These are phyloP conservation scores for Hericium erinaceus DNA, from an alignment of 768 basidiomycete genomes.

Conservation along the genomic window DNA sequence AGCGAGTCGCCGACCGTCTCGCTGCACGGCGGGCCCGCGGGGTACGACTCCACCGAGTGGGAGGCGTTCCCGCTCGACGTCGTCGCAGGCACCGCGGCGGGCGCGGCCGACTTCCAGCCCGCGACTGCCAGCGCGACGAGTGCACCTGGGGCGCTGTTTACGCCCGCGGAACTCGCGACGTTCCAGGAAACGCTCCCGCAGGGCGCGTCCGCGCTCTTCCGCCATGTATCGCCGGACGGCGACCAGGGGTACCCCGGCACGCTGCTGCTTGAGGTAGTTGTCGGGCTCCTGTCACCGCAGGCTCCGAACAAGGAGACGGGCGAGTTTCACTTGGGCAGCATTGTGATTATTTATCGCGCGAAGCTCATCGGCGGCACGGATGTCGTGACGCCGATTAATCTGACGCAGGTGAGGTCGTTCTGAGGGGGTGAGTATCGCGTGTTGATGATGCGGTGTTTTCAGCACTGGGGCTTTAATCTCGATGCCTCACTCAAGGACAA, in stretches of 20 bases:
- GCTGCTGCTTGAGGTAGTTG: constrained; percentile 40
- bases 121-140: neutral
- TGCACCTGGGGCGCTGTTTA: constrained; percentile 36
- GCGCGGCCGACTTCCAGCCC: neutral
- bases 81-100: constrained; percentile 24
- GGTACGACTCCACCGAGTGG: constrained; percentile 55
- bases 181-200: constrained; percentile 27
- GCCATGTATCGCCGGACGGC: constrained; percentile 47
- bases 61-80: constrained; percentile 28
- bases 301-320: constrained; percentile 19
- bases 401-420: constrained; percentile 50
- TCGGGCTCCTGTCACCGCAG: constrained; percentile 23
- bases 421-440: neutral
- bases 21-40: constrained; percentile 62
- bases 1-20: constrained; percentile 35
- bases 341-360: constrained; percentile 61
- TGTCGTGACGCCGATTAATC: constrained; percentile 61
- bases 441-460: neutral
- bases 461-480: constrained; percentile 83
- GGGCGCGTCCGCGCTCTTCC: constrained; percentile 41
- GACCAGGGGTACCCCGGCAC: constrained; percentile 67
- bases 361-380: constrained; percentile 33
- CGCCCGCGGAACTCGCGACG: constrained; percentile 39
- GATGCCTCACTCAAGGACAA: constrained; percentile 50
- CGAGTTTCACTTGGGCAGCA: constrained; percentile 50